These are phyloP conservation scores for Fusarium mundagurra DNA, from an alignment of 2,329 filamentous ascomycete species.

Conservation along the genomic window DNA sequence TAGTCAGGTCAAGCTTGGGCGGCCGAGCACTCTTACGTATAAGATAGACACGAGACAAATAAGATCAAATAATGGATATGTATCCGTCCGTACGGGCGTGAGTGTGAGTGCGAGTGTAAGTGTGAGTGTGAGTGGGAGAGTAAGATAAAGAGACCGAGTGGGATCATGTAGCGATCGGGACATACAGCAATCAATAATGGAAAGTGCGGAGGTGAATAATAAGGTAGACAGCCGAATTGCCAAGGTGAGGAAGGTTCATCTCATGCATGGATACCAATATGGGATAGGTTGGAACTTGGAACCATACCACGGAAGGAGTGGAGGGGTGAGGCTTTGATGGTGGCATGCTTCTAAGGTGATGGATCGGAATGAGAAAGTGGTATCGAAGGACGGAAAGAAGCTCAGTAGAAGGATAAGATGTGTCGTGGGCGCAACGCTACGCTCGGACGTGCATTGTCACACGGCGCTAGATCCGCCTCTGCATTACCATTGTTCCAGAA, in stretches of 20 bases:
- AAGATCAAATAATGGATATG: background rate
- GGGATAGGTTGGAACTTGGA: background rate
- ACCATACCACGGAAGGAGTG: slow-evolving; percentile 14
- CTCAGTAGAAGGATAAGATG: slow-evolving; percentile 32
- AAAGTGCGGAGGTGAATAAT: slow-evolving; percentile 1
- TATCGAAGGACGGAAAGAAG: slow-evolving; percentile 28
- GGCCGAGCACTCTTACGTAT: slow-evolving; percentile 22
- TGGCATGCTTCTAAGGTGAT: slow-evolving; percentile 10
- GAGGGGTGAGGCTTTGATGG: slow-evolving; percentile 22
- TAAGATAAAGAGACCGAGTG: slow-evolving; percentile 2
- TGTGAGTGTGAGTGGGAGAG: background rate
- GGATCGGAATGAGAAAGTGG: slow-evolving; percentile 30
- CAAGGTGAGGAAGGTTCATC: background rate
- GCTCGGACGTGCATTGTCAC: slow-evolving; percentile 29
- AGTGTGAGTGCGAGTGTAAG: background rate
- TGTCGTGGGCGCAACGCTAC: slow-evolving; percentile 34
- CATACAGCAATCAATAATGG: background rate
- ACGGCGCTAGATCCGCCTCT: slow-evolving; percentile 29
- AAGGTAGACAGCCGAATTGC: background rate
- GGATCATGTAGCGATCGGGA: background rate
- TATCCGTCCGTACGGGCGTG: background rate
- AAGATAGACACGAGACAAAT: slow-evolving; percentile 3
- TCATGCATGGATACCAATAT: slow-evolving; percentile 1
- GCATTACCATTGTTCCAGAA: slow-evolving; percentile 42
- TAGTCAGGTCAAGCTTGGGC: slow-evolving; percentile 2